Conservation (phyloP, 306 rosid species). For the Acacia melanoxylon region DNA sequence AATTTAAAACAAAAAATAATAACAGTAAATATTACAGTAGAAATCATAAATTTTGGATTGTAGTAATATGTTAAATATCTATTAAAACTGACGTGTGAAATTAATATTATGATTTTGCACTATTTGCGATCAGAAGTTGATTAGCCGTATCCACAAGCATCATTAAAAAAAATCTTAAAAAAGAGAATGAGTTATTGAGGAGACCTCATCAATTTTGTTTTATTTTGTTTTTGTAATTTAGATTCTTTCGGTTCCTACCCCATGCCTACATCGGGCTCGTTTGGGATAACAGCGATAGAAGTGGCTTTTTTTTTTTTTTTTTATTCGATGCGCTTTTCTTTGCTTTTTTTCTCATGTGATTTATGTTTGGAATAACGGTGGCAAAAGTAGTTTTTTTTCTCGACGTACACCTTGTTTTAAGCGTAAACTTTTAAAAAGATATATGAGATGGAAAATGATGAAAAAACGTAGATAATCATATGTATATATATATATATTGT, state of each 20-base stretch:
- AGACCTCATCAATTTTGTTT: not conserved
- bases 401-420: too few relatives aligned
- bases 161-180: not conserved
- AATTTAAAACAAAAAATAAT: not conserved
- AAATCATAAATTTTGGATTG: not conserved
- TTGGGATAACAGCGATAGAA: too few relatives aligned
- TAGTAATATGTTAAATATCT: not conserved
- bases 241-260: not conserved
- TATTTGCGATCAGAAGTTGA: not conserved
- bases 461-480: too few relatives aligned
- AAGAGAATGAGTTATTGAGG: not conserved
- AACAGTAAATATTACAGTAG: too few relatives aligned
- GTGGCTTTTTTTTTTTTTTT: too few relatives aligned
- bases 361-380: too few relatives aligned
- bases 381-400: too few relatives aligned
- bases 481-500: too few relatives aligned
- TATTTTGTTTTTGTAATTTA: not conserved
- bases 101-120: not conserved
- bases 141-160: not conserved
- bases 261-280: constrained; percentile 11
- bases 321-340: too few relatives aligned
- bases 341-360: too few relatives aligned
- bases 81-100: not conserved
- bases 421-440: too few relatives aligned
- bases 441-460: too few relatives aligned